Evolutionary conservation across 2,329 filamentous ascomycete species (phyloP).

Genomic region (Colletotrichum musicola): DNA sequence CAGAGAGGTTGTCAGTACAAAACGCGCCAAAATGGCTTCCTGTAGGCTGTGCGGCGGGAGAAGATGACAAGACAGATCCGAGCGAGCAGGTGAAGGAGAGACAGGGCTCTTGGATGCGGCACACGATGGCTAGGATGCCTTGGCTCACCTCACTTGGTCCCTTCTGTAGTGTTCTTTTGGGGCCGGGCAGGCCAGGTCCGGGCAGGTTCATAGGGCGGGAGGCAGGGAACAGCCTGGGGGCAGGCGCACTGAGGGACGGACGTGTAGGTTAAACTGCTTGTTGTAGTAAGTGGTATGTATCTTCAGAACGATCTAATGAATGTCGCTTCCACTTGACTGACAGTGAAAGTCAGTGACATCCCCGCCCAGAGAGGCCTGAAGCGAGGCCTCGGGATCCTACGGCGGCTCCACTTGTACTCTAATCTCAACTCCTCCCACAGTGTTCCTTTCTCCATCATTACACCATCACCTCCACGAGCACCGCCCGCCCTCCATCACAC

Average conservation of each 20-base stretch:
- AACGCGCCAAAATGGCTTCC: neutral
- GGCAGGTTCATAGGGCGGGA: neutral
- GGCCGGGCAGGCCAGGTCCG: slow-evolving; percentile 7
- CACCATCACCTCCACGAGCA: slow-evolving; percentile 3
- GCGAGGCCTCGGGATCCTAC: slow-evolving; percentile 22
- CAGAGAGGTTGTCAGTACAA: slow-evolving; percentile 20
- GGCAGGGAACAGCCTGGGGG: neutral
- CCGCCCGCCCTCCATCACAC: slow-evolving; percentile 13
- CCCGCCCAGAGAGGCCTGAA: slow-evolving; percentile 10
- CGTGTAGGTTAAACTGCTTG: neutral
- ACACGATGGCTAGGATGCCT: neutral
- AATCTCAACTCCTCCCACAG: slow-evolving; percentile 20
- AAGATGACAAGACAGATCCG: slow-evolving; percentile 20
- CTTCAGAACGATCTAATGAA: too few species aligned
- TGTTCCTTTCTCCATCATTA: neutral
- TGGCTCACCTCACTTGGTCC: neutral
- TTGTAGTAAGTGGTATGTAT: neutral
- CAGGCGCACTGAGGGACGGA: neutral
- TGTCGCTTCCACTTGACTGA: neutral
- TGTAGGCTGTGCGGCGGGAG: neutral
- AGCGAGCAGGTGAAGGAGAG: slow-evolving; percentile 7
- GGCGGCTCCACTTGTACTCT: slow-evolving; percentile 14
- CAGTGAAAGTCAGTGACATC: neutral
- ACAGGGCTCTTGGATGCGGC: slow-evolving; percentile 31
- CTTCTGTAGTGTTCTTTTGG: neutral